Evolutionary conservation across 2,329 filamentous ascomycete genomes (phyloP).

Genomic region (Phyllosticta citrichinensis): DNA sequence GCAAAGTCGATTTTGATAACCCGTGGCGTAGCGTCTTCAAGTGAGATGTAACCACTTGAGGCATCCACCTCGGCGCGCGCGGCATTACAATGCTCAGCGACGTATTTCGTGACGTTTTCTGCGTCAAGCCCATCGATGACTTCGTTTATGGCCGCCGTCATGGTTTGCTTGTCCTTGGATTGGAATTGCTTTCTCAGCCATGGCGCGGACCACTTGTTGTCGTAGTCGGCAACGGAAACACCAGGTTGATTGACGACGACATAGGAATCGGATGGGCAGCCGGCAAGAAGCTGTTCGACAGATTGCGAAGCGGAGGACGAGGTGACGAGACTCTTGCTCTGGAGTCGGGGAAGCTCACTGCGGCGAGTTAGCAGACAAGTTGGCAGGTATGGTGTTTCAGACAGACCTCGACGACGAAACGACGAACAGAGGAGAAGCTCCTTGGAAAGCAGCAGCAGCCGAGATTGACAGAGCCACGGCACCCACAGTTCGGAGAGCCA

Average conservation of each 20-base stretch:
- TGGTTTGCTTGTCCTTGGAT: slow-evolving; percentile 42
- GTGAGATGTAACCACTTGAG: slow-evolving; percentile 18
- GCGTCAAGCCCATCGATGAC: slow-evolving; percentile 41
- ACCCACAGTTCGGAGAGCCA: slow-evolving; percentile 37
- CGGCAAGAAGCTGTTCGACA: slow-evolving; percentile 41
- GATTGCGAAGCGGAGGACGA: slow-evolving; percentile 33
- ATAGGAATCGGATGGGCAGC: slow-evolving; percentile 67
- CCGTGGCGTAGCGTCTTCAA: background rate
- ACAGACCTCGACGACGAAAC: slow-evolving; percentile 69
- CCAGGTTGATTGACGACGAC: slow-evolving; percentile 69
- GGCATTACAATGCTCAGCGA: slow-evolving; percentile 40
- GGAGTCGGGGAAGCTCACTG: slow-evolving; percentile 20
- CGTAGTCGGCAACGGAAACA: slow-evolving; percentile 60
- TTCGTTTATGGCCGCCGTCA: slow-evolving; percentile 42
- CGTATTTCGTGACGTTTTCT: slow-evolving; percentile 29
- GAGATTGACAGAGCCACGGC: slow-evolving; percentile 41
- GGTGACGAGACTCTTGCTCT: slow-evolving; percentile 28
- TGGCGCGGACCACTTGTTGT: slow-evolving; percentile 40
- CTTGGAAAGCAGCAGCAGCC: slow-evolving; percentile 59
- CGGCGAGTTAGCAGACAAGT: slow-evolving; percentile 16
- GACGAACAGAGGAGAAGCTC: slow-evolving; percentile 82
- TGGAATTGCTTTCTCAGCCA: slow-evolving; percentile 44
- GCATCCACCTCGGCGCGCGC: slow-evolving; percentile 34
- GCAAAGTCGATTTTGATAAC: slow-evolving; percentile 31
- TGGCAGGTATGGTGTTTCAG: background rate